Evolutionary conservation across 768 basidiomycete genomes (phyloP).

Genomic region (Boletellus sp.): DNA sequence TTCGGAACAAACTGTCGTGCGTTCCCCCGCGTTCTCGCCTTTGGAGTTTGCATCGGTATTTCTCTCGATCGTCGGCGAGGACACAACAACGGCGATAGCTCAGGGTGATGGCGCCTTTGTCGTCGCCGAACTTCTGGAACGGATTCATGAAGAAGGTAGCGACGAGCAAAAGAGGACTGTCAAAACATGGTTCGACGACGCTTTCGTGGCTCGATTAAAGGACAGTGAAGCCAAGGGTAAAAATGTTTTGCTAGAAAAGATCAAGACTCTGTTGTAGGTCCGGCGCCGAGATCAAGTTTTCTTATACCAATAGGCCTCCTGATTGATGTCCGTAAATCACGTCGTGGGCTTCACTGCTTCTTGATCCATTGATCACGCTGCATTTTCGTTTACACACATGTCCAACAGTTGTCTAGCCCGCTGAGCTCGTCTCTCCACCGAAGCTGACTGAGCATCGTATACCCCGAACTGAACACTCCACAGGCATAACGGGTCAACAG

Average conservation of each 20-base stretch:
- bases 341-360: no score
- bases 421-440: no score
- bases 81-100: constrained; percentile 52
- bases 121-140: constrained; percentile 67
- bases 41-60: constrained; percentile 57
- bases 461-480: no score
- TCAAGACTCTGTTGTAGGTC: constrained; percentile 32
- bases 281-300: neutral
- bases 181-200: constrained; percentile 55
- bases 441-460: no score
- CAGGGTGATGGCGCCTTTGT: constrained; percentile 68
- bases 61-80: constrained; percentile 49
- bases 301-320: constrained; percentile 5
- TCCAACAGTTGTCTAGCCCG: no score
- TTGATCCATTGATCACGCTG: no score
- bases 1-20: constrained; percentile 50
- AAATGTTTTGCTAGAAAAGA: constrained; percentile 61
- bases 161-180: constrained; percentile 41
- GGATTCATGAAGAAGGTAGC: constrained; percentile 43
- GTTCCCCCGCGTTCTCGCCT: constrained; percentile 52
- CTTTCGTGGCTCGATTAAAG: constrained; percentile 47
- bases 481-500: no score
- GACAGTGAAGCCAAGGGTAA: constrained; percentile 64
- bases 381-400: no score
- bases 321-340: no score